A percentile compares a stretch with the other conserved stretches of the same genome.
These are phyloP conservation scores for Kodamaea sp. DNA, from an alignment of 1,139 yeast genomes.

Conservation along the genomic window DNA sequence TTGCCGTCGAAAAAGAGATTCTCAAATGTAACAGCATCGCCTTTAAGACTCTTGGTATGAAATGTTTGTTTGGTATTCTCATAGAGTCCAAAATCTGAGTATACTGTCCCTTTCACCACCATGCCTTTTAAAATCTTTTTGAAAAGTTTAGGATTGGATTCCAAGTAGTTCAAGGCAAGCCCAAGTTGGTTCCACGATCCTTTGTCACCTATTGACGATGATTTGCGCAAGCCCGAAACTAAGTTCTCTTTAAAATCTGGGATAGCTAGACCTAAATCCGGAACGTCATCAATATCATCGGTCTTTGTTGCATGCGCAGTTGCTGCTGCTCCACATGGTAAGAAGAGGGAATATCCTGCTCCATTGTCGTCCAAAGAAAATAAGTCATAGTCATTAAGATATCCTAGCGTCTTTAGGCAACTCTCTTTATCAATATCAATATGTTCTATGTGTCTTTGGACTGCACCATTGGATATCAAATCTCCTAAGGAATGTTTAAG, in stretches of 20 bases:
- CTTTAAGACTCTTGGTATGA: conserved; percentile 37
- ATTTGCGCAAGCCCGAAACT: background rate
- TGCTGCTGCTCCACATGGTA: conserved; percentile 63
- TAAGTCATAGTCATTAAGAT: conserved; percentile 31
- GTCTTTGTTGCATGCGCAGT: background rate
- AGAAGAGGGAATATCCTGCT: conserved; percentile 70
- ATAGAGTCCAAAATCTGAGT: conserved; percentile 55
- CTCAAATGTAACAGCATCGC: conserved; percentile 29
- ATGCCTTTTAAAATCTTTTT: conserved; percentile 54
- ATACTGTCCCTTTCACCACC: conserved; percentile 64
- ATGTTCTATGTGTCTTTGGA: conserved; percentile 32
- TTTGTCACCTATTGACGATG: background rate
- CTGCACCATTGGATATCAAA: conserved; percentile 37
- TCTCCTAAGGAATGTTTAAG: conserved; percentile 42
- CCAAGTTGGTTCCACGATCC: conserved; percentile 70
- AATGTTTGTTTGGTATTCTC: conserved; percentile 21
- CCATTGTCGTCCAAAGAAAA: conserved; percentile 48
- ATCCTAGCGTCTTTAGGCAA: conserved; percentile 39
- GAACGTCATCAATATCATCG: background rate
- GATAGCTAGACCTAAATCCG: background rate
- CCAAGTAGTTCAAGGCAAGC: conserved; percentile 60
- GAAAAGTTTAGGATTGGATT: conserved; percentile 52
- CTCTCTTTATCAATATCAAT: conserved; percentile 36
- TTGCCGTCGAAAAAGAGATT: conserved; percentile 25
- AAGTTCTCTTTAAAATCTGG: background rate